A percentile compares a stretch with the other conserved stretches of the same genome.
Conservation (phyloP, 2,329 filamentous ascomycete species). For the Penicillium sp. region DNA sequence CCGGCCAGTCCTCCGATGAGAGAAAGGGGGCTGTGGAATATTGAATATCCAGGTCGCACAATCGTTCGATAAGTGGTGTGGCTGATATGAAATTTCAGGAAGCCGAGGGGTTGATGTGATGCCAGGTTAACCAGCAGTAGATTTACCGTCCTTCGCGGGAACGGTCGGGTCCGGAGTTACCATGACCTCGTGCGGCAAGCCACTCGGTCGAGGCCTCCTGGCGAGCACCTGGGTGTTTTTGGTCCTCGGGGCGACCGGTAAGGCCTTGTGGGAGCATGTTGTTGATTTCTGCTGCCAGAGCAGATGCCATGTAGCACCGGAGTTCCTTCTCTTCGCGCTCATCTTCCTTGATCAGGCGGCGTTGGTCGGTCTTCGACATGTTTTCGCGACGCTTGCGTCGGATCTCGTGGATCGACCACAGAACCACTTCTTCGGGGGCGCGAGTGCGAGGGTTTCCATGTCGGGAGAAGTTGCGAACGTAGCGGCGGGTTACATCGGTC, state of each 20-base stretch:
- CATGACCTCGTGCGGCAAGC: constrained; percentile 32
- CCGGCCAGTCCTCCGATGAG: constrained; percentile 11
- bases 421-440: constrained; percentile 83
- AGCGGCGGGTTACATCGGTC: constrained; percentile 66
- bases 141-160: constrained; percentile 36
- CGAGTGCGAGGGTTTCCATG: constrained; percentile 71
- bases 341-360: constrained; percentile 48
- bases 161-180: constrained; percentile 37
- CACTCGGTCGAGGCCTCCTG: constrained; percentile 38
- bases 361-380: constrained; percentile 72
- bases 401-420: constrained; percentile 91
- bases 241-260: constrained; percentile 37
- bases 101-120: constrained; percentile 6
- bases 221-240: constrained; percentile 42
- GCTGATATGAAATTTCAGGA: not conserved
- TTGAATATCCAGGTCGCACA: constrained; percentile 12
- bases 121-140: not conserved
- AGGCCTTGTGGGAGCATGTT: constrained; percentile 40
- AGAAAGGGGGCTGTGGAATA: constrained; percentile 1
- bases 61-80: constrained; percentile 12
- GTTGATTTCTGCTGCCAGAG: constrained; percentile 47
- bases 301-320: constrained; percentile 46
- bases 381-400: constrained; percentile 78
- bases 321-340: constrained; percentile 51
- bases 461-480: constrained; percentile 54